These are phyloP conservation scores for Cucumis melo DNA, from an alignment of 306 rosid species.

Conservation along the genomic window DNA sequence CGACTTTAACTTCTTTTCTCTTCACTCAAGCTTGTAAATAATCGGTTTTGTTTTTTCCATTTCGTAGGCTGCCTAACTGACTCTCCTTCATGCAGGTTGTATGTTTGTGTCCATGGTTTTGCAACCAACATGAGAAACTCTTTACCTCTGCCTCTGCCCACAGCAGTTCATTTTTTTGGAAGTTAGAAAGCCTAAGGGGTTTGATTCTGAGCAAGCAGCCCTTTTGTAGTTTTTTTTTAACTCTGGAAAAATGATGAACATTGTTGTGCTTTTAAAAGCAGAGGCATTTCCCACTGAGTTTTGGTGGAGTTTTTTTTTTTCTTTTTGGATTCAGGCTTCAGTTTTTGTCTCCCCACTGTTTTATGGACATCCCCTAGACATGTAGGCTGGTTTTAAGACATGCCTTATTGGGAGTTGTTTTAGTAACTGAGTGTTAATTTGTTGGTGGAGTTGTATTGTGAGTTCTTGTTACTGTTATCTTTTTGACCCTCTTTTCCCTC, in stretches of 20 bases:
- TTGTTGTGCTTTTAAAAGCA: neutral
- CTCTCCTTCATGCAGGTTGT: constrained; percentile 4
- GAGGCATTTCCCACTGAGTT: neutral
- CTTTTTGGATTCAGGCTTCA: neutral
- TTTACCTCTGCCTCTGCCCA: neutral
- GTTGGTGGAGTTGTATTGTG: neutral
- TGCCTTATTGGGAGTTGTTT: constrained; percentile 3
- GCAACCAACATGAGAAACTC: constrained; percentile 5
- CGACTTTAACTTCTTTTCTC: constrained; percentile 61
- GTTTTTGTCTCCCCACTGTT: neutral
- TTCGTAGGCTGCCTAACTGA: neutral
- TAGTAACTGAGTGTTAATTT: neutral
- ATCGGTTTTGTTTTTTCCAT: neutral
- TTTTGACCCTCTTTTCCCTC: neutral
- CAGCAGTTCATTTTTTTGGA: neutral
- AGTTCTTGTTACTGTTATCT: neutral
- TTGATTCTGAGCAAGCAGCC: neutral
- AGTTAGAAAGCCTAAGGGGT: neutral
- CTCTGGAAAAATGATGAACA: neutral
- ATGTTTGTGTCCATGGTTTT: neutral
- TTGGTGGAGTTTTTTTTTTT: neutral
- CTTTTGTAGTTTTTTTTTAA: neutral
- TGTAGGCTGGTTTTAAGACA: neutral
- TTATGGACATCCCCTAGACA: neutral
- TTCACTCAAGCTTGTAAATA: constrained; percentile 14